Conservation (phyloP, 768 basidiomycete genomes). For the Mycena albidolilacea region DNA sequence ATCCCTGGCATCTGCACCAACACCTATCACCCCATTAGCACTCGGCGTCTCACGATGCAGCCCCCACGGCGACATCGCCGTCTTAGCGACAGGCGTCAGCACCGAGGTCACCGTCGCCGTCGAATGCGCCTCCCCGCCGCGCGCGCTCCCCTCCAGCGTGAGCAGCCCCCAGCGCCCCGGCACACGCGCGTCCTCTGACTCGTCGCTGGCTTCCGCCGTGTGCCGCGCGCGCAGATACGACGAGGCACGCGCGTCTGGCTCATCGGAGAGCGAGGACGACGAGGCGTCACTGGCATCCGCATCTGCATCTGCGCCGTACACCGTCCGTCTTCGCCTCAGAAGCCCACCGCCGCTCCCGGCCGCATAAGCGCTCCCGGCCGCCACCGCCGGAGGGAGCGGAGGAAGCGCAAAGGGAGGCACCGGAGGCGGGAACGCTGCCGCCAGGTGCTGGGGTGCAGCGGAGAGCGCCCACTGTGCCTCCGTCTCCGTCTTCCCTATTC, state of each 20-base stretch:
- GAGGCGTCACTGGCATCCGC: neutral
- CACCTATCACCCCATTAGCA: neutral
- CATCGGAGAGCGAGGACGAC: slow-evolving; percentile 5
- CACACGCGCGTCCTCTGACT: neutral
- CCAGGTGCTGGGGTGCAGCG: slow-evolving; percentile 1
- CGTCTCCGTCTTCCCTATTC: too few species aligned
- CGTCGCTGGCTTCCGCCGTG: neutral
- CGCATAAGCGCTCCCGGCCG: neutral
- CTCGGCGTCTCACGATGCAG: neutral
- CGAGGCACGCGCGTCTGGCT: neutral
- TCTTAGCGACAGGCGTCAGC: neutral
- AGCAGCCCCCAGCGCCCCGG: slow-evolving; percentile 33
- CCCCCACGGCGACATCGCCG: neutral
- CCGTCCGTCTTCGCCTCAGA: neutral
- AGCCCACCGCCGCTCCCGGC: neutral
- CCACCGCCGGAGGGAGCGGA: neutral
- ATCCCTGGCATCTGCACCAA: too few species aligned
- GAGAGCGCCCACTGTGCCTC: slow-evolving; percentile 31
- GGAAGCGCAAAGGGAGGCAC: neutral
- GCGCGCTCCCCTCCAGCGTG: slow-evolving; percentile 37
- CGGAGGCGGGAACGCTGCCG: neutral
- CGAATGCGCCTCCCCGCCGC: neutral
- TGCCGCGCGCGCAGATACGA: neutral
- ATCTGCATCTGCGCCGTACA: neutral
- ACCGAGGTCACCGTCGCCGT: neutral